These are phyloP conservation scores for Silene coronaria DNA, from an alignment of 179 eudicot genomes.

Conservation along the genomic window DNA sequence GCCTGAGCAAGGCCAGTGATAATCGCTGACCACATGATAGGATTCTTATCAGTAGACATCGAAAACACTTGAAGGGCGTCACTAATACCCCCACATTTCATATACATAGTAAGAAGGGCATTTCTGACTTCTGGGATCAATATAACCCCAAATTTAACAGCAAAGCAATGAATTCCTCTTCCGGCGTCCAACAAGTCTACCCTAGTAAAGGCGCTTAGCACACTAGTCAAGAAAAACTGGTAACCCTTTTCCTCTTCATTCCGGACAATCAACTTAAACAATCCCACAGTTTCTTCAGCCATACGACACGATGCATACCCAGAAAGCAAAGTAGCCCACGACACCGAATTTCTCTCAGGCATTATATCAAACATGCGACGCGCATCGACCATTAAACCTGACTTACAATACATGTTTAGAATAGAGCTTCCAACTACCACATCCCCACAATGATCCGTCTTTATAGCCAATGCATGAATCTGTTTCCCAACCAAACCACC, in stretches of 20 bases:
- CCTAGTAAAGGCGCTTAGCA: slow-evolving; percentile 43
- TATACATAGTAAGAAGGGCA: slow-evolving; percentile 77
- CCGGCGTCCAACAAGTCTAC: slow-evolving; percentile 37
- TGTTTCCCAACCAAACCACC: slow-evolving; percentile 35
- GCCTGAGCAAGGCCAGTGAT: slow-evolving; percentile 53
- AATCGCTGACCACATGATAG: slow-evolving; percentile 65
- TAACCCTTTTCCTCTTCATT: slow-evolving; percentile 34
- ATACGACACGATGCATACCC: slow-evolving; percentile 43
- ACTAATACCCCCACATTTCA: slow-evolving; percentile 48
- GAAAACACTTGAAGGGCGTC: slow-evolving; percentile 45
- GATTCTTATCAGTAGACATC: slow-evolving; percentile 28
- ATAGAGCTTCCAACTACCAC: slow-evolving; percentile 50
- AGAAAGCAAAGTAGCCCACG: slow-evolving; percentile 66
- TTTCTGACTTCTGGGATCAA: slow-evolving; percentile 42
- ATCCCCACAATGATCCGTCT: slow-evolving; percentile 33
- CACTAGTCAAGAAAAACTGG: slow-evolving; percentile 51
- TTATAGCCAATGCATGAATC: slow-evolving; percentile 44
- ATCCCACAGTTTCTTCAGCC: slow-evolving; percentile 39
- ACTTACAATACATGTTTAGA: slow-evolving; percentile 63
- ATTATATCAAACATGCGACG: slow-evolving; percentile 51
- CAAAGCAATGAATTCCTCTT: slow-evolving; percentile 46
- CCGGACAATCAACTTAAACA: slow-evolving; percentile 37
- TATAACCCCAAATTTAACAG: slow-evolving; percentile 38
- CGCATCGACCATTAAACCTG: slow-evolving; percentile 36
- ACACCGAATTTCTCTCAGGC: slow-evolving; percentile 51